Evolutionary conservation across 2,329 filamentous ascomycete genomes (phyloP).

Genomic region (Phaeophleospora eucalypticola): DNA sequence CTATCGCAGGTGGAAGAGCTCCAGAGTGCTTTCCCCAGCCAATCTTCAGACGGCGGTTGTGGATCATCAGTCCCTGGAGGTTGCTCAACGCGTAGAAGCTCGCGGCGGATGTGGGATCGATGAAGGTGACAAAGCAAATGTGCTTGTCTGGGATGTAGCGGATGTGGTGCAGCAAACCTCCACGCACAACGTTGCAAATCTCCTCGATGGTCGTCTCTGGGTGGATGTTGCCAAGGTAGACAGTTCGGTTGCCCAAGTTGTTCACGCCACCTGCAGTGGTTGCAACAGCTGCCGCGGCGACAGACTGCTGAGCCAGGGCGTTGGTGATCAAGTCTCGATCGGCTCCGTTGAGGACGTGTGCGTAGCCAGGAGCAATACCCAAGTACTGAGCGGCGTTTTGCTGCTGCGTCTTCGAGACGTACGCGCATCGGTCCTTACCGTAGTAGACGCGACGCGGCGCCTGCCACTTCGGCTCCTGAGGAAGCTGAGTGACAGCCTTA

Average conservation of each 20-base stretch:
- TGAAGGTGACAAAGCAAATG: conserved; percentile 99
- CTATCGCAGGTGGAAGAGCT: conserved; percentile 90
- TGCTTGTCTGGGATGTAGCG: conserved; percentile 99
- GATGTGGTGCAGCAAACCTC: conserved; percentile 93
- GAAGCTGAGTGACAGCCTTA: conserved; percentile 94
- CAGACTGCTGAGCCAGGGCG: conserved; percentile 92
- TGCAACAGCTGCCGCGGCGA: conserved; percentile 91
- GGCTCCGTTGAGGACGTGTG: conserved; percentile 91
- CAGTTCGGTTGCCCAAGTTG: conserved; percentile 94
- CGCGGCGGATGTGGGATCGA: conserved; percentile 93
- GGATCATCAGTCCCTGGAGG: conserved; percentile 96
- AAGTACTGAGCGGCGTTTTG: conserved; percentile 98
- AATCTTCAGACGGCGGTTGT: conserved; percentile 96
- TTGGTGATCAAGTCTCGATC: conserved; percentile 96
- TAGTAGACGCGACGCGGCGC: conserved; percentile 94
- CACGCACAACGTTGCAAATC: conserved; percentile 97
- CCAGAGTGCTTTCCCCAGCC: conserved; percentile 99
- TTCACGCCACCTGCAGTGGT: conserved; percentile 95
- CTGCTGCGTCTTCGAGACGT: conserved; percentile 98
- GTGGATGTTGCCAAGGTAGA: conserved; percentile 97
- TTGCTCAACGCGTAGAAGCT: conserved; percentile 98
- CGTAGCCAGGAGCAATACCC: conserved; percentile 92
- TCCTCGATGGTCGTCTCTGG: conserved; percentile 98
- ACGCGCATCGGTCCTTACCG: conserved; percentile 95
- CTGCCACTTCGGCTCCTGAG: conserved; percentile 96